These are phyloP conservation scores for Phytophthora cactorum DNA, from an alignment of 352 stramenopile genomes.

Conservation along the genomic window DNA sequence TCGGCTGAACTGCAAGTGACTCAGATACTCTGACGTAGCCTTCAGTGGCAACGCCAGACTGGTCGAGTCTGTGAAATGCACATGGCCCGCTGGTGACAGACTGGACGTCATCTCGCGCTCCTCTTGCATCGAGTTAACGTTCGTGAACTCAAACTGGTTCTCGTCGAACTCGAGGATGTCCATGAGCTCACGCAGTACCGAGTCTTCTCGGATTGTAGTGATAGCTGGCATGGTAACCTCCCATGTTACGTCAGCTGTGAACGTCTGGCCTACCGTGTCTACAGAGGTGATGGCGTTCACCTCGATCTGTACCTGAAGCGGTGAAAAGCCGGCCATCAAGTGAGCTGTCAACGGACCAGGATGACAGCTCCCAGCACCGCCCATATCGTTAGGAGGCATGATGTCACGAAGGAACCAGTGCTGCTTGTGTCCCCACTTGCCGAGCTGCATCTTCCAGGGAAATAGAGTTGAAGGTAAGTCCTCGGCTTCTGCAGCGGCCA, in stretches of 20 bases:
- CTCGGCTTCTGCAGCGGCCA: slow-evolving; percentile 16
- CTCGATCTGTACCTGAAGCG: slow-evolving; percentile 42
- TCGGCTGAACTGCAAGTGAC: slow-evolving; percentile 48
- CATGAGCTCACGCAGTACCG: slow-evolving; percentile 45
- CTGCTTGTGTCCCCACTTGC: slow-evolving; percentile 43
- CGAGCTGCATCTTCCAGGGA: slow-evolving; percentile 67
- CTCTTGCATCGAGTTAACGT: slow-evolving; percentile 45
- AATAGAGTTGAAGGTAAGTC: slow-evolving; percentile 43
- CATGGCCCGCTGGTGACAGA: slow-evolving; percentile 32
- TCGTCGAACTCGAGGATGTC: slow-evolving; percentile 50
- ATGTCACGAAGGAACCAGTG: slow-evolving; percentile 66
- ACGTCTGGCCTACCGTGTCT: slow-evolving; percentile 53
- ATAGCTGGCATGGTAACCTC: slow-evolving; percentile 47
- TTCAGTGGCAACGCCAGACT: slow-evolving; percentile 24
- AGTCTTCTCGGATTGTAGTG: slow-evolving; percentile 51
- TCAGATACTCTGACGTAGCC: slow-evolving; percentile 27
- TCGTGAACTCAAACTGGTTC: slow-evolving; percentile 51
- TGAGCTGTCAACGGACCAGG: slow-evolving; percentile 32
- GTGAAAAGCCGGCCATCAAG: slow-evolving; percentile 45
- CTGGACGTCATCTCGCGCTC: slow-evolving; percentile 42
- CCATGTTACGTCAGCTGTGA: slow-evolving; percentile 58
- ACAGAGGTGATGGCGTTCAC: slow-evolving; percentile 49
- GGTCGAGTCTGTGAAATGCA: slow-evolving; percentile 38
- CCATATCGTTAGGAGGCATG: slow-evolving; percentile 25
- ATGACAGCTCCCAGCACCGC: slow-evolving; percentile 16